phyloP scores from a whole-genome alignment of 139 green algal species.

The Micractinium conductrix region DNA sequence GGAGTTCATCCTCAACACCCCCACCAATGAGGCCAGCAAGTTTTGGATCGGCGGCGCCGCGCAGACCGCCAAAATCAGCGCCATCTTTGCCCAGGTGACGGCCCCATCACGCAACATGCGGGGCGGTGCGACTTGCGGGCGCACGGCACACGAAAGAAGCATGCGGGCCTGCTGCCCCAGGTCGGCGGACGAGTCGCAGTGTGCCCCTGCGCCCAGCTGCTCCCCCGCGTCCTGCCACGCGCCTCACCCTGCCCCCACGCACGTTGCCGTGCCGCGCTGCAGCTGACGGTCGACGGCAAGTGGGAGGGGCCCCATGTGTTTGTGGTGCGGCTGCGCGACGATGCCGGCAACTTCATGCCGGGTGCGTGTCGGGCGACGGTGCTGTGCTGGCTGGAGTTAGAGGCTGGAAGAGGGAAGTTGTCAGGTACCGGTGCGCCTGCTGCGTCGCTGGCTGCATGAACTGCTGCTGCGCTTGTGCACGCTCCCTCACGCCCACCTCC shows the following conservation, averaged over 20 bases:
- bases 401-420: no score
- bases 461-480: not conserved
- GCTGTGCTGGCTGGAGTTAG: not conserved
- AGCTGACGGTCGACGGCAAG: constrained; percentile 64
- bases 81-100: constrained; percentile 86
- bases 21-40: constrained; percentile 46
- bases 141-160: no score
- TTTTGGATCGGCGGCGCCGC: constrained; percentile 79
- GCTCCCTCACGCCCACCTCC: not conserved
- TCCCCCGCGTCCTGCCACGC: not conserved
- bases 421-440: not conserved
- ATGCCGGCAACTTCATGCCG: constrained; percentile 47
- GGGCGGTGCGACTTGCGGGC: no score
- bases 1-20: constrained; percentile 90
- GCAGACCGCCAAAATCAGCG: constrained; percentile 65
- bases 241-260: not conserved
- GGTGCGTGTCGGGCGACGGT: not conserved
- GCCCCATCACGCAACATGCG: no score
- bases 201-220: not conserved
- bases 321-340: constrained; percentile 86
- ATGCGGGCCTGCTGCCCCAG: no score
- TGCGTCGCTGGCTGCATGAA: no score
- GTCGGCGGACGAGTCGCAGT: no score
- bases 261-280: not conserved
- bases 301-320: constrained; percentile 93